These are phyloP conservation scores for Nannochloris sp. DNA, from an alignment of 139 green algal species.

Conservation along the genomic window DNA sequence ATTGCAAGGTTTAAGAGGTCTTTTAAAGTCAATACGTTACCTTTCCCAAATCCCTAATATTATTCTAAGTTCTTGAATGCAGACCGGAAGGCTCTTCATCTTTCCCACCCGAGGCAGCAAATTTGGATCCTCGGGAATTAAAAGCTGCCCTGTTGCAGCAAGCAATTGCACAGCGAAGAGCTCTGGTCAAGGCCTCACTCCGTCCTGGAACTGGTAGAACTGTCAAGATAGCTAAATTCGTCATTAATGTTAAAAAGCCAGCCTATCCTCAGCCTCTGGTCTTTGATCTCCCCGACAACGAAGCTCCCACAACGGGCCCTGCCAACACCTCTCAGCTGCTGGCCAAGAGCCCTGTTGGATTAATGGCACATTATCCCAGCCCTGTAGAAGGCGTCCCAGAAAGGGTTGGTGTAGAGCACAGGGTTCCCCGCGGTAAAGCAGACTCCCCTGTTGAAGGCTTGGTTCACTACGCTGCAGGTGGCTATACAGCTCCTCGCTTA, in stretches of 20 bases:
- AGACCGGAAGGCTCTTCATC: no score
- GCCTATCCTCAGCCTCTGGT: background rate
- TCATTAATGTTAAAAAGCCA: background rate
- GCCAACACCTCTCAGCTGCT: background rate
- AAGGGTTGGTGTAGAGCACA: background rate
- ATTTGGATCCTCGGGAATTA: conserved; percentile 17
- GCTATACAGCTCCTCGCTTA: background rate
- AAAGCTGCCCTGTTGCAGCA: conserved; percentile 28
- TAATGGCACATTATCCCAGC: background rate
- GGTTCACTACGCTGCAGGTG: conserved; percentile 5
- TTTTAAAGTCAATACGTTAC: no score
- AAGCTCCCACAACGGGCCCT: background rate
- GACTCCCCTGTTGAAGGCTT: conserved; percentile 22
- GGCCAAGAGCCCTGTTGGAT: background rate
- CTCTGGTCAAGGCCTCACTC: background rate
- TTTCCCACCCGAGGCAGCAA: background rate
- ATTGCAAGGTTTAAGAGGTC: no score
- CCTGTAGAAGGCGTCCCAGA: conserved; percentile 26
- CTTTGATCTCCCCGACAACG: background rate
- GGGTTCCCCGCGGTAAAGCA: background rate
- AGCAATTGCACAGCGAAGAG: conserved; percentile 11
- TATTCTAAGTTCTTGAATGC: no score
- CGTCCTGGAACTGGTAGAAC: conserved; percentile 1
- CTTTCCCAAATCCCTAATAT: no score
- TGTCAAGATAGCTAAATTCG: background rate